Evolutionary conservation across 495 filamentous ascomycete genomes (phyloP), one percentile per base, ranked within the genome.

Genomic region (Daldinia decipiens): DNA sequence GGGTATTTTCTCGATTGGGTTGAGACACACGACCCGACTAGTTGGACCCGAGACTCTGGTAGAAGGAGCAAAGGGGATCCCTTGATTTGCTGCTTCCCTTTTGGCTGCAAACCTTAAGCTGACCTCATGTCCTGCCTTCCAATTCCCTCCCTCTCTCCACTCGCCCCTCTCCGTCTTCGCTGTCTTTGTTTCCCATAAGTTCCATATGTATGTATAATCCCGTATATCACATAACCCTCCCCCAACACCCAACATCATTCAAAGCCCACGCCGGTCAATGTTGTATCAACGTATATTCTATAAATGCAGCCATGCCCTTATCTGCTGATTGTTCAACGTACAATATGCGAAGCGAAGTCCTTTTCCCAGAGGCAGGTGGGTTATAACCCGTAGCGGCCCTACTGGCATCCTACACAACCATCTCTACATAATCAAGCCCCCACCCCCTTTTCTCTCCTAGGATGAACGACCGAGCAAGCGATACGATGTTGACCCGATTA

Each of bases 31-130:
- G 66, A 66, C 62, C 66, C 71, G 66, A 73, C 71, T 68, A 70
- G 71, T 29, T 72, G 70, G 71, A 70, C 66, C 71, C 71, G 65
- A 70, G 66, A 68, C 65, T 68, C 59, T 72, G 70, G 70, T 68
- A 72, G 70, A 72, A 72, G 70, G 70, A 72, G 65, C 70, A 59
- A 63, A 64, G 31, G 71, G 34, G 45, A 70, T 62, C 58, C 71
- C 71, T 65, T 77, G 75, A 77, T 77, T 77, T 74, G 75, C 63
- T 77, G 64, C 67, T 67, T 68, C 54, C 43, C 66, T 68, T 70
- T 70, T 73, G 70, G 70, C 64, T 60, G 70, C 66, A 77, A 77
- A 77, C 75, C 68, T 77, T 77, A 77, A 77, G 70, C 73, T 77
- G 70, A 71, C 72, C 68, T 72, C 74, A 69, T 58, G 69, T 36